phyloP scores from a whole-genome alignment of 2,329 filamentous ascomycete species.

The Botrytis galanthina region DNA sequence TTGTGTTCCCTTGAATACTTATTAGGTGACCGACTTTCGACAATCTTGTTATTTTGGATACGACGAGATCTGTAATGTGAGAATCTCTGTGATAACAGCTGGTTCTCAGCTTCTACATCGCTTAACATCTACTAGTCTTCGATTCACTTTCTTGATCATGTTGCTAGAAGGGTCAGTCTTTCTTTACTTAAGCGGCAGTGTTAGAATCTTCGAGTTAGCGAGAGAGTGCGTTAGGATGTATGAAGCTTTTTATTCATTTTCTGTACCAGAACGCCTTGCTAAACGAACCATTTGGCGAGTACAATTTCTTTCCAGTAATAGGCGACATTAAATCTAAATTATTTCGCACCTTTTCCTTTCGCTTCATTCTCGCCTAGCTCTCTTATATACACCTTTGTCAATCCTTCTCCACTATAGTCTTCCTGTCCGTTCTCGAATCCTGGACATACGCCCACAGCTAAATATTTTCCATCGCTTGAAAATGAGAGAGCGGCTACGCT shows the following conservation, averaged over 20 bases:
- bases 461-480: conserved; percentile 59
- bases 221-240: not conserved
- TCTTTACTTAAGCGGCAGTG: not conserved
- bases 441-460: conserved; percentile 66
- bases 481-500: conserved; percentile 64
- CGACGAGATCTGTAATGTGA: not conserved
- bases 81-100: not conserved
- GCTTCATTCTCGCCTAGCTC: conserved; percentile 86
- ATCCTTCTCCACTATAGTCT: conserved; percentile 69
- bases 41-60: not conserved
- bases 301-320: not conserved
- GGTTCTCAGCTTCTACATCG: not conserved
- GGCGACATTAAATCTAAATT: conserved; percentile 12
- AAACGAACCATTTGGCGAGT: conserved; percentile 19
- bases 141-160: not conserved
- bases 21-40: too few relatives aligned
- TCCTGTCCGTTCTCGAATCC: conserved; percentile 72
- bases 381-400: conserved; percentile 74
- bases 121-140: not conserved
- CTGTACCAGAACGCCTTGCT: conserved; percentile 25
- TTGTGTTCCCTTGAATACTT: not conserved
- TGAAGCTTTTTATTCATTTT: conserved; percentile 2
- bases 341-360: conserved; percentile 38
- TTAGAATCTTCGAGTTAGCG: not conserved
- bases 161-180: not conserved